Conservation (phyloP, 805 yeast species). For the Lipomyces kockii region DNA sequence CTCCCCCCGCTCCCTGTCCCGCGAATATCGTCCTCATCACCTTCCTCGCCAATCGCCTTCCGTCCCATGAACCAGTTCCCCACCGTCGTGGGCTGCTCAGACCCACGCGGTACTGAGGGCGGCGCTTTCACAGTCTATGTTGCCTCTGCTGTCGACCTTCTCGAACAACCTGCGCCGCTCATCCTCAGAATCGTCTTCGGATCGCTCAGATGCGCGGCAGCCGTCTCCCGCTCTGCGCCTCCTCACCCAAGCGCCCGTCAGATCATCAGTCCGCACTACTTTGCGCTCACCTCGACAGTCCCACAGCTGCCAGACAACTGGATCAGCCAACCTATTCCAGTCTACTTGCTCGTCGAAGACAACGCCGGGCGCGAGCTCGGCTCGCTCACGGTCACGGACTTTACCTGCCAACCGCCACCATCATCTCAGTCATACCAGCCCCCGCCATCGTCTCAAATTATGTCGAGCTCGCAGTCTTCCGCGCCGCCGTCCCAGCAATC, state of each 20-base stretch:
- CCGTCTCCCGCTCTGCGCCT: conserved; percentile 27
- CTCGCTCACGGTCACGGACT: conserved; percentile 27
- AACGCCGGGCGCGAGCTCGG: conserved; percentile 28
- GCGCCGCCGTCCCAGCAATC: conserved; percentile 16
- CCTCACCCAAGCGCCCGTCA: conserved; percentile 14
- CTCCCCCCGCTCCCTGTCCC: conserved; percentile 1
- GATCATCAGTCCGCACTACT: conserved; percentile 18
- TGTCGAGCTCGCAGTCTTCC: conserved; percentile 8
- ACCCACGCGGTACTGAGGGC: conserved; percentile 30
- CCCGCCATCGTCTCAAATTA: conserved; percentile 5
- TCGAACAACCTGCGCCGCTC: conserved; percentile 17
- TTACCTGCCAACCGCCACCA: conserved; percentile 7
- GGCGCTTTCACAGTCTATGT: conserved; percentile 30
- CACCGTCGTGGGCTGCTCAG: conserved; percentile 32
- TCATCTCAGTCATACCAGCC: conserved; percentile 7
- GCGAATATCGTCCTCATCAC: not conserved
- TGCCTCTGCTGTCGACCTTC: conserved; percentile 19
- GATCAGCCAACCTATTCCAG: conserved; percentile 27
- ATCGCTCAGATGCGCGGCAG: conserved; percentile 23
- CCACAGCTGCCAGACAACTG: conserved; percentile 30
- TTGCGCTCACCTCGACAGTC: conserved; percentile 27
- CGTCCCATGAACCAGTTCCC: conserved; percentile 20
- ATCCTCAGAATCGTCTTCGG: conserved; percentile 23
- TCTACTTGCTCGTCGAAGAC: conserved; percentile 28
- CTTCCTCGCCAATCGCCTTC: not conserved